Percentiles rank a stretch among this genome's conserved stretches.
Conservation (phyloP, 2,329 filamentous ascomycete genomes). For the Hirsutella minnesotensis region DNA sequence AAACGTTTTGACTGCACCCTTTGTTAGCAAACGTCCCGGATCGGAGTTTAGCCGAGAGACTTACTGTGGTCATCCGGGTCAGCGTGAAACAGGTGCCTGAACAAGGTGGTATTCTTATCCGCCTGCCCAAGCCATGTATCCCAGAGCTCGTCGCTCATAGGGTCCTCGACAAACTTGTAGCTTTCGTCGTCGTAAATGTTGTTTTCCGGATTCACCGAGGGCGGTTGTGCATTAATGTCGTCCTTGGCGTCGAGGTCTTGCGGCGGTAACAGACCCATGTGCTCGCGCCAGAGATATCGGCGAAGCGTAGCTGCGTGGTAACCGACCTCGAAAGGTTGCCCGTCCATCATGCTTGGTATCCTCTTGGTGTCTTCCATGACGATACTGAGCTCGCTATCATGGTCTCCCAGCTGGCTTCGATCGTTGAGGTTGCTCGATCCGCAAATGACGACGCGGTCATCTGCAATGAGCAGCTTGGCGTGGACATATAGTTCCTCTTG, state of each 20-base stretch:
- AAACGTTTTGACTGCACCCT: constrained; percentile 60
- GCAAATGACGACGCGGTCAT: constrained; percentile 76
- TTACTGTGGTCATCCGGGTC: constrained; percentile 78
- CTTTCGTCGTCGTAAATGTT: constrained; percentile 47
- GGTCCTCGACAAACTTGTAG: constrained; percentile 58
- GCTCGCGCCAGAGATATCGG: constrained; percentile 79
- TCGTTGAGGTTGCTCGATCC: constrained; percentile 90
- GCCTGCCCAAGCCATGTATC: constrained; percentile 58
- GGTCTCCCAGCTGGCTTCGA: constrained; percentile 72
- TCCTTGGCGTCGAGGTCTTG: constrained; percentile 57
- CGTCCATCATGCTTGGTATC: constrained; percentile 66
- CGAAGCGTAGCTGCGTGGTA: constrained; percentile 72
- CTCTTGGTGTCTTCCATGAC: constrained; percentile 74
- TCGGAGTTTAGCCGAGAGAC: constrained; percentile 10
- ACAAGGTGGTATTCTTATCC: constrained; percentile 60
- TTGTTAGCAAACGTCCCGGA: constrained; percentile 5
- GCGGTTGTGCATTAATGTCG: constrained; percentile 65
- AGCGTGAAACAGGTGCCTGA: constrained; percentile 71
- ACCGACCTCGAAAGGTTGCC: constrained; percentile 64
- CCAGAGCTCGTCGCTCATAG: constrained; percentile 55
- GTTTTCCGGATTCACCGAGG: constrained; percentile 53
- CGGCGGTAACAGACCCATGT: constrained; percentile 67
- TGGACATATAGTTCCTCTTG: constrained; percentile 97
- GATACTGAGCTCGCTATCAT: constrained; percentile 84
- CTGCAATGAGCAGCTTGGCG: constrained; percentile 78